Conservation (phyloP, 495 filamentous ascomycete species). For the Hypomontagnella submonticulosa region DNA sequence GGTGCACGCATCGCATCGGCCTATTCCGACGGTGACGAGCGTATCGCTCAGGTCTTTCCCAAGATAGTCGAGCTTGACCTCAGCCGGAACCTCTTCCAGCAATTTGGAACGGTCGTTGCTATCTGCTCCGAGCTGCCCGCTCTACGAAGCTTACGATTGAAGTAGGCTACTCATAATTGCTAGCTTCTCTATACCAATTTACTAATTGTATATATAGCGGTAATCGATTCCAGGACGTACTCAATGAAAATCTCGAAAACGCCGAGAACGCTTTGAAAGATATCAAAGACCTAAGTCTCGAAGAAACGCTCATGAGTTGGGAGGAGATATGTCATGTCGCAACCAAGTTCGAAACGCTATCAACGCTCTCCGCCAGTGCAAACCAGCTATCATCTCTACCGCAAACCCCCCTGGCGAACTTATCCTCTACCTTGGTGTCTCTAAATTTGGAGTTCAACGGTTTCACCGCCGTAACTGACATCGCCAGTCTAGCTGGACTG, state of each 20-base stretch:
- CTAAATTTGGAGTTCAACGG: slow-evolving; percentile 81
- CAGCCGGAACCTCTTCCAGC: slow-evolving; percentile 81
- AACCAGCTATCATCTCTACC: slow-evolving; percentile 61
- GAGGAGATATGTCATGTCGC: slow-evolving; percentile 66
- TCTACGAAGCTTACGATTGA: slow-evolving; percentile 73
- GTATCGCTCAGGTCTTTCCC: slow-evolving; percentile 63
- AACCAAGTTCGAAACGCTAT: slow-evolving; percentile 68
- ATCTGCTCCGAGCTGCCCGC: slow-evolving; percentile 74
- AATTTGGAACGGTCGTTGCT: slow-evolving; percentile 69
- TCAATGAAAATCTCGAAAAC: slow-evolving; percentile 47
- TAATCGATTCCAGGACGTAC: slow-evolving; percentile 72
- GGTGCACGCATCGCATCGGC: slow-evolving; percentile 68
- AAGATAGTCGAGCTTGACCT: slow-evolving; percentile 86
- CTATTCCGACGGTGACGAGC: slow-evolving; percentile 42
- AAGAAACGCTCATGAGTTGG: slow-evolving; percentile 79
- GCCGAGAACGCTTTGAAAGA: slow-evolving; percentile 58
- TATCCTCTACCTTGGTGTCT: slow-evolving; percentile 59
- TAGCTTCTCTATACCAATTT: not conserved
- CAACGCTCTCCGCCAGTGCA: slow-evolving; percentile 61
- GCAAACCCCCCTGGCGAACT: slow-evolving; percentile 58
- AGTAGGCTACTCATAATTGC: slow-evolving; percentile 60
- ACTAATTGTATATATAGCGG: slow-evolving; percentile 62
- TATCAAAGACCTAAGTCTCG: slow-evolving; percentile 76
- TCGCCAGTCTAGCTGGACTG: slow-evolving; percentile 67
- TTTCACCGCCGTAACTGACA: slow-evolving; percentile 67